Evolutionary conservation across 305 asterid species (phyloP), one percentile per base, ranked within the genome.

Genomic region (Solanum hybrid): DNA sequence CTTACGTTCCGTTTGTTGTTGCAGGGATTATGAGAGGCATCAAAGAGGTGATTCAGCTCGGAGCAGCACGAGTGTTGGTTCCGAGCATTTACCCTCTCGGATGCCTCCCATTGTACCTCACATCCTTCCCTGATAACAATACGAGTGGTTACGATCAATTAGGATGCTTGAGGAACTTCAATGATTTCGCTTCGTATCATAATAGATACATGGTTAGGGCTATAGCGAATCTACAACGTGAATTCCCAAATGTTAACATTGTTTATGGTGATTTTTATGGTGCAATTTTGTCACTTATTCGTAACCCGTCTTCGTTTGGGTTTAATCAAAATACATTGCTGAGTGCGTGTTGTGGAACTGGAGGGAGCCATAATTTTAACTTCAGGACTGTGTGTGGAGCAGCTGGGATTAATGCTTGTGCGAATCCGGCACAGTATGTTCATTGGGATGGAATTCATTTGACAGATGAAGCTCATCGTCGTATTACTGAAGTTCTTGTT

Each of bases 51-150:
- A 89, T 91, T 80, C 40, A 87, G 37, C 45, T 56, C 4, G 92
- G 91, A 24, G 92, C 91, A 3, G 34, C 32, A 4, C 86, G 88
- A n/a, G 11, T 91, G 17, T 78, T 91, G 64, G 88, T 86, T 60
- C 88, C 88, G 22, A 76, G 80, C 0, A 77, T 38, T 69, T 86
- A 64, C n/a, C 80, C 88, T 10, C 60, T 66, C 17, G 88, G 88
- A 9, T 86, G 88, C 80, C 27, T 86, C 9, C 88, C 88, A 26
- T 31, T 72, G 0, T 72, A 86, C 31, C 88, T 86, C 13, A 60
- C 88, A 4, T 35, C 79, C 1, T 86, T 37, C 51, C 78, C 34
- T 24, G 78, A 37, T 24, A 60, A 66, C 34, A 37, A 86, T 27
- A 29, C 78, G 4, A 32, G 78, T 15, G 80, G 17, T 7, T 86